Conservation (phyloP, 116 monocot species). For the Posidonia oceanica region DNA sequence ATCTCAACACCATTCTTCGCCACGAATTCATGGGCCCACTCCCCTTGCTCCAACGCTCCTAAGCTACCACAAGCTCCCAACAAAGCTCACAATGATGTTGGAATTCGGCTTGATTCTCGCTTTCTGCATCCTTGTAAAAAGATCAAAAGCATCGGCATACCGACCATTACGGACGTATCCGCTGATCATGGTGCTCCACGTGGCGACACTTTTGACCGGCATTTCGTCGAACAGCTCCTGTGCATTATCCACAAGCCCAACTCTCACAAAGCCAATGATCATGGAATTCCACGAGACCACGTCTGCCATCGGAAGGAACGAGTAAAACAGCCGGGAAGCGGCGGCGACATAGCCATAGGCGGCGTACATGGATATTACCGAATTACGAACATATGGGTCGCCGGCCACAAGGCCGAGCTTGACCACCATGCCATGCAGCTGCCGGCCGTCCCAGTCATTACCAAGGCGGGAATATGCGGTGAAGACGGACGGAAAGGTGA, state of each 20-base stretch:
- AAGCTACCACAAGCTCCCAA: slow-evolving; percentile 13
- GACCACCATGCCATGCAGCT: slow-evolving; percentile 34
- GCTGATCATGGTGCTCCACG: slow-evolving; percentile 20
- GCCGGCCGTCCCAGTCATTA: slow-evolving; percentile 10
- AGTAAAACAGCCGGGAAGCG: slow-evolving; percentile 3
- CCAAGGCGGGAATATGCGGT: slow-evolving; percentile 16
- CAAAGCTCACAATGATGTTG: slow-evolving; percentile 13
- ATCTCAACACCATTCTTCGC: not conserved
- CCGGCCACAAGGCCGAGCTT: slow-evolving; percentile 27
- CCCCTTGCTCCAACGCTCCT: slow-evolving; percentile 18
- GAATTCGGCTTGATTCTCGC: slow-evolving; percentile 1
- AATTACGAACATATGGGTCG: slow-evolving; percentile 29
- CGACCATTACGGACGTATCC: slow-evolving; percentile 9
- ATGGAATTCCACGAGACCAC: slow-evolving; percentile 42
- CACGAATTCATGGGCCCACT: slow-evolving; percentile 11
- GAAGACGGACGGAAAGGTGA: slow-evolving; percentile 5
- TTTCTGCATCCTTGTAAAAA: slow-evolving; percentile 7
- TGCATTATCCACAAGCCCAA: slow-evolving; percentile 13
- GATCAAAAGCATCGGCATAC: slow-evolving; percentile 7
- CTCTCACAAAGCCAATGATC: slow-evolving; percentile 28
- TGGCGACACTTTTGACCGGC: slow-evolving; percentile 17
- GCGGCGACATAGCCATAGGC: slow-evolving; percentile 11
- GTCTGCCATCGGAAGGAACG: slow-evolving; percentile 9
- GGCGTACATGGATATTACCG: slow-evolving; percentile 46
- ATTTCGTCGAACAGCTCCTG: slow-evolving; percentile 32